phyloP scores from a whole-genome alignment of 768 basidiomycete genomes.

The Sporobolomyces phaffii region DNA sequence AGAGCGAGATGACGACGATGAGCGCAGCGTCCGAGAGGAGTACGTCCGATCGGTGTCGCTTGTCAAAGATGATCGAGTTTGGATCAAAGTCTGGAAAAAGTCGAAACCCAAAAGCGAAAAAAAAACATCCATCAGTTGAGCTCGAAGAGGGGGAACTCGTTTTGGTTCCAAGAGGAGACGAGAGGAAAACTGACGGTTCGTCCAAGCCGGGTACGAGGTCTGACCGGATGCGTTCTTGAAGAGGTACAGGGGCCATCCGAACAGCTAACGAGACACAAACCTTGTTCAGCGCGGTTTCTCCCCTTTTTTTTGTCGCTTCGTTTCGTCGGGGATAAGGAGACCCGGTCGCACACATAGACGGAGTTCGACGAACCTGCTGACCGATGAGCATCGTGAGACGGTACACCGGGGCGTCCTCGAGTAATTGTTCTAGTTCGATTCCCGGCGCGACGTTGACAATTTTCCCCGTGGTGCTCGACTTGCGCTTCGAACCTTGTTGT shows the following conservation, averaged over 20 bases:
- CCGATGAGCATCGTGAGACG: slow-evolving; percentile 45
- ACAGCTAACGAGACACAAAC: slow-evolving; percentile 53
- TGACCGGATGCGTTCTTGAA: slow-evolving; percentile 79
- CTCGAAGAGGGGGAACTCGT: no score
- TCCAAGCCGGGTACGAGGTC: slow-evolving; percentile 64
- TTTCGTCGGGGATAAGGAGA: no score
- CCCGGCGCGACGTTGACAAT: slow-evolving; percentile 58
- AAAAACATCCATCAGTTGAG: no score
- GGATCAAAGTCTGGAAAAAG: slow-evolving; percentile 68
- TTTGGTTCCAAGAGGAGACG: no score
- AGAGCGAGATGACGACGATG: slow-evolving; percentile 57
- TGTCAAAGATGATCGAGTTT: slow-evolving; percentile 68
- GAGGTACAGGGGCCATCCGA: slow-evolving; percentile 82
- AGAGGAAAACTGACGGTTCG: slow-evolving; percentile 65
- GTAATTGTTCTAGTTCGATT: slow-evolving; percentile 61
- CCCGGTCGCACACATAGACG: no score
- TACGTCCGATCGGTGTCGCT: slow-evolving; percentile 69
- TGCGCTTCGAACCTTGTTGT: no score
- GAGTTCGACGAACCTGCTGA: no score
- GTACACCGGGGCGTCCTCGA: slow-evolving; percentile 79
- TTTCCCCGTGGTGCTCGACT: no score
- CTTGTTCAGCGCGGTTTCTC: no score
- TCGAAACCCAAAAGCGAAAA: no score
- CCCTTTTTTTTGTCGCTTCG: no score
- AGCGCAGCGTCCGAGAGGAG: slow-evolving; percentile 77